Percentiles rank a stretch among this genome's conserved stretches.
These are phyloP conservation scores for Pyrrhoderma lamaoense DNA, from an alignment of 1,284 basidiomycete species.

Conservation along the genomic window DNA sequence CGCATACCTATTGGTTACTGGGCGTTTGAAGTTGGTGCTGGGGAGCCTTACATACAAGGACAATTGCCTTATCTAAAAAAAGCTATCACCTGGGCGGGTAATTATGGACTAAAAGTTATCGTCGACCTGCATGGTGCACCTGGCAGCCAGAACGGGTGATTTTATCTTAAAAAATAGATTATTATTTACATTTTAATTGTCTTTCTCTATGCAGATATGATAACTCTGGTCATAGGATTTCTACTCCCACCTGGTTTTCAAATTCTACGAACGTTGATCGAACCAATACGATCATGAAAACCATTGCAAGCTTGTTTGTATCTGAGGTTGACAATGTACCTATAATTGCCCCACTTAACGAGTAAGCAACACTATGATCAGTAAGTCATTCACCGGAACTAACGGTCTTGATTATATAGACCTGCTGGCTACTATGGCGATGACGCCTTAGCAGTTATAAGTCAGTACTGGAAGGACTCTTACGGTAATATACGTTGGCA, in stretches of 20 bases:
- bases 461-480: slow-evolving; percentile 70
- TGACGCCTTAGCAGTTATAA: slow-evolving; percentile 46
- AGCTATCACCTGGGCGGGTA: slow-evolving; percentile 74
- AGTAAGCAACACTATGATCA: slow-evolving; percentile 39
- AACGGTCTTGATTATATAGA: slow-evolving; percentile 34
- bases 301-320: slow-evolving; percentile 53
- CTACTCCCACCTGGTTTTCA: slow-evolving; percentile 63
- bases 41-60: slow-evolving; percentile 82
- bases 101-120: slow-evolving; percentile 74
- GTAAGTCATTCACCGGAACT: background rate
- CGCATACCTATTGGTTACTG: slow-evolving; percentile 88
- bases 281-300: slow-evolving; percentile 62
- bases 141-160: slow-evolving; percentile 75
- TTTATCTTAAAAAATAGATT: background rate
- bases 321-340: slow-evolving; percentile 52
- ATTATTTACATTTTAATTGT: background rate
- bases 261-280: slow-evolving; percentile 61
- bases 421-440: slow-evolving; percentile 67
- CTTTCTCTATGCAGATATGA: slow-evolving; percentile 50
- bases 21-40: slow-evolving; percentile 78
- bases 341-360: slow-evolving; percentile 70
- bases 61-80: slow-evolving; percentile 68
- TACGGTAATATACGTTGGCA: slow-evolving; percentile 69
- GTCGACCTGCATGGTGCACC: slow-evolving; percentile 83
- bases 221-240: slow-evolving; percentile 71